These are phyloP conservation scores for Linnemannia schmuckeri DNA, from an alignment of 192 early-diverging fungal species.

Conservation along the genomic window DNA sequence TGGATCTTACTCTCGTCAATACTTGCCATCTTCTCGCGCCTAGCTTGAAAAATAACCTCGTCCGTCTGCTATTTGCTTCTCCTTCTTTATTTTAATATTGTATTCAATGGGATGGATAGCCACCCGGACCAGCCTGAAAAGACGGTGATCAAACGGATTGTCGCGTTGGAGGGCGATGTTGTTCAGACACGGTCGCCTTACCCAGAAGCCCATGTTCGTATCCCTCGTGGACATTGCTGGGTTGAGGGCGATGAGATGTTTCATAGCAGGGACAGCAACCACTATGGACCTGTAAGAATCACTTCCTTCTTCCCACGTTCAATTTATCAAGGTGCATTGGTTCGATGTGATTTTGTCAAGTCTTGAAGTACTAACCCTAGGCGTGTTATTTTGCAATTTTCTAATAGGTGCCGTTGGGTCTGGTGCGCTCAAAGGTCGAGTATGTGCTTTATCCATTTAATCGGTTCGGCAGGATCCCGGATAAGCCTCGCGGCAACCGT, in stretches of 20 bases:
- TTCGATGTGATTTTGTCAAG: not conserved
- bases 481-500: conserved; percentile 28
- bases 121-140: conserved; percentile 78
- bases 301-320: not conserved
- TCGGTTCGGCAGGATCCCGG: conserved; percentile 68
- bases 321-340: not conserved
- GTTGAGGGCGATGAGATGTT: conserved; percentile 89
- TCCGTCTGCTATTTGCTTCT: not conserved
- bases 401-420: conserved; percentile 72
- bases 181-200: conserved; percentile 65
- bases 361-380: conserved; percentile 8
- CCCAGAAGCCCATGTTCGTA: conserved; percentile 62
- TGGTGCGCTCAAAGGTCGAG: conserved; percentile 72
- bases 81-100: not conserved
- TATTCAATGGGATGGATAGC: conserved; percentile 14
- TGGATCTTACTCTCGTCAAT: no score
- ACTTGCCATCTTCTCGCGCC: not conserved
- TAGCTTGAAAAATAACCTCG: not conserved
- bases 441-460: conserved; percentile 77
- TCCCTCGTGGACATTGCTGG: conserved; percentile 89
- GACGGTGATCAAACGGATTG: conserved; percentile 86
- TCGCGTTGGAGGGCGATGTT: conserved; percentile 85
- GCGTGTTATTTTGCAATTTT: not conserved
- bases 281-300: conserved; percentile 76
- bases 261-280: conserved; percentile 85